These are phyloP conservation scores for Xenoacremonium recifei DNA, from an alignment of 2,329 filamentous ascomycete genomes.

Conservation along the genomic window DNA sequence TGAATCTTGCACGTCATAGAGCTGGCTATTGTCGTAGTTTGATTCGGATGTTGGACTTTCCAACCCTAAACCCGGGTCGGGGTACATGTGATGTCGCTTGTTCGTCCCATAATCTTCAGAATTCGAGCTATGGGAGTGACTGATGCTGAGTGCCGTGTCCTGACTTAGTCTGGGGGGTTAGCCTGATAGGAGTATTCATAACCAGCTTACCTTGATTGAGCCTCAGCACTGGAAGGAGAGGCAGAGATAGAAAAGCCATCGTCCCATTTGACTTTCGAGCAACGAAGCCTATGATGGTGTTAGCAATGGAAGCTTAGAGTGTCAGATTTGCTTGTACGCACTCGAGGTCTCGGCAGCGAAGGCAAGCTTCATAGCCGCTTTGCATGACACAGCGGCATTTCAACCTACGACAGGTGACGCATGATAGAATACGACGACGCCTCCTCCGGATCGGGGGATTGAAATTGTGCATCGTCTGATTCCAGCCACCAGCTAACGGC, in stretches of 20 bases:
- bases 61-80: not conserved
- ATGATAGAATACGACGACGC: constrained; percentile 19
- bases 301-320: not conserved
- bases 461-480: too few species aligned
- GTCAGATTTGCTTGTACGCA: not conserved
- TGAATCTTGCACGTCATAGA: not conserved
- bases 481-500: too few species aligned
- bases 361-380: constrained; percentile 12
- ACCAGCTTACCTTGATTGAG: not conserved
- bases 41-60: not conserved
- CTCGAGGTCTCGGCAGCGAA: constrained; percentile 13
- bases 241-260: too few species aligned
- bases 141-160: not conserved
- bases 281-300: not conserved
- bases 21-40: not conserved
- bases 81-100: not conserved
- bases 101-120: not conserved
- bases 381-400: constrained; percentile 19
- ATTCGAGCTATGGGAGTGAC: not conserved
- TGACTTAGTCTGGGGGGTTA: not conserved
- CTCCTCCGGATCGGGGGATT: too few species aligned
- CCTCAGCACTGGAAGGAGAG: too few species aligned
- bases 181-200: not conserved
- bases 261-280: not conserved
- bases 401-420: constrained; percentile 15